phyloP scores from a whole-genome alignment of 2,329 filamentous ascomycete genomes.

The Paecilomyces sp. region DNA sequence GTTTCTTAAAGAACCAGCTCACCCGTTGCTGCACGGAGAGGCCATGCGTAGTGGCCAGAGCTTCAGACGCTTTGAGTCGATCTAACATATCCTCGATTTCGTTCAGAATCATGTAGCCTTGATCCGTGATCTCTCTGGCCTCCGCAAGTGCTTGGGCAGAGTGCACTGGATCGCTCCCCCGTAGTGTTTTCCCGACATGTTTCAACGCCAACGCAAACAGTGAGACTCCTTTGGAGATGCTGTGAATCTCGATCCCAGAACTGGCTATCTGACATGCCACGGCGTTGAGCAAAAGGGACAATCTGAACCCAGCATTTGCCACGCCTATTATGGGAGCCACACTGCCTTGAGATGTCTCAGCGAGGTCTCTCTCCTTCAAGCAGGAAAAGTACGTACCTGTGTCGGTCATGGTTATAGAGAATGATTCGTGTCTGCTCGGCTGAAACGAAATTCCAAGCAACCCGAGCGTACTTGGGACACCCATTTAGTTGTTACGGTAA shows the following conservation, averaged over 20 bases:
- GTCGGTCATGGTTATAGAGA: neutral
- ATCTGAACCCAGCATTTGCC: constrained; percentile 28
- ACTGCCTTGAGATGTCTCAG: constrained; percentile 4
- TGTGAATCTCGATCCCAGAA: constrained; percentile 33
- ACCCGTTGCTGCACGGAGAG: constrained; percentile 28
- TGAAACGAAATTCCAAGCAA: neutral
- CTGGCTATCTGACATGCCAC: constrained; percentile 34
- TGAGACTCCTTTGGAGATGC: constrained; percentile 34
- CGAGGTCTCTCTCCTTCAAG: neutral
- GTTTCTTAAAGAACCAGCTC: constrained; percentile 35
- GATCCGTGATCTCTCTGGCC: constrained; percentile 30
- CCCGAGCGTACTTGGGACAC: neutral
- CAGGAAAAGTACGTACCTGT: neutral
- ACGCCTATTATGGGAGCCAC: constrained; percentile 10
- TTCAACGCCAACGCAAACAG: constrained; percentile 34
- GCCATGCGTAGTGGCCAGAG: constrained; percentile 14
- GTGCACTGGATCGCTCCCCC: constrained; percentile 21
- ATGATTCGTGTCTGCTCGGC: neutral
- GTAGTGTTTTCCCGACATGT: constrained; percentile 26
- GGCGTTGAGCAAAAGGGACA: constrained; percentile 35
- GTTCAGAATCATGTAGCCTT: constrained; percentile 31
- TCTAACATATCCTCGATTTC: constrained; percentile 37
- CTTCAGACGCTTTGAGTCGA: constrained; percentile 20
- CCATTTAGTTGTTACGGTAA: neutral
- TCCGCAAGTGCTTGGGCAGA: constrained; percentile 26